These are phyloP conservation scores for Linnemannia exigua DNA, from an alignment of 192 early-diverging fungal genomes.

Conservation along the genomic window DNA sequence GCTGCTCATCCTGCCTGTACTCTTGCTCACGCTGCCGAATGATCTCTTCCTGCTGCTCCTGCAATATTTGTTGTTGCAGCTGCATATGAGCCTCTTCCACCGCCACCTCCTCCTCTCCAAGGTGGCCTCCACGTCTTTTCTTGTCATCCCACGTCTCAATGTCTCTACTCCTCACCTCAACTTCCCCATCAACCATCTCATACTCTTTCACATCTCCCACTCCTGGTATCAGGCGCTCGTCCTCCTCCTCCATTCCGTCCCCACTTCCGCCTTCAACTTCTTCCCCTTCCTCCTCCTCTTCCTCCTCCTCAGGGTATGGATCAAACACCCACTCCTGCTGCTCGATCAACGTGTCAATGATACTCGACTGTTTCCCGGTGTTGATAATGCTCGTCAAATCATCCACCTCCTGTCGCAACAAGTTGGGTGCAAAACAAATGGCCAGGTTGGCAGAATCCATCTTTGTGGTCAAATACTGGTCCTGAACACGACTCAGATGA, in stretches of 20 bases:
- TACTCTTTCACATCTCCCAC: background rate
- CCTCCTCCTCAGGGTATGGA: constrained; percentile 57
- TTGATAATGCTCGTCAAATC: constrained; percentile 76
- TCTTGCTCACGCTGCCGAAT: background rate
- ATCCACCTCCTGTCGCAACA: constrained; percentile 71
- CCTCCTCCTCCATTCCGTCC: background rate
- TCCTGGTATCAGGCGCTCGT: too few species aligned
- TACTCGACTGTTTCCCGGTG: constrained; percentile 76
- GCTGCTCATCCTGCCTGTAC: background rate
- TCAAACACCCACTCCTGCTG: constrained; percentile 76
- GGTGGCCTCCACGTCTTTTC: too few species aligned
- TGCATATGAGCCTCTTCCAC: background rate
- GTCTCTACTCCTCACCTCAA: background rate
- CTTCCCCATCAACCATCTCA: background rate
- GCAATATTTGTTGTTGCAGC: background rate
- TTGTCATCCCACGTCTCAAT: background rate
- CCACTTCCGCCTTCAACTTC: background rate
- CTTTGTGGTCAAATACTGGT: constrained; percentile 80
- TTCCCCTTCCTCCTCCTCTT: constrained; percentile 26
- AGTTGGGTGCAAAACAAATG: constrained; percentile 89
- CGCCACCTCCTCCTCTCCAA: background rate
- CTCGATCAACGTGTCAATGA: constrained; percentile 79
- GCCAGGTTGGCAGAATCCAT: constrained; percentile 94
- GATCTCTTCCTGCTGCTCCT: background rate
- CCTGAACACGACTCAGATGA: constrained; percentile 75